Evolutionary conservation across 345 rosid genomes (phyloP), one percentile per base, ranked within the genome.

Genomic region (Hibiscus trionum): DNA sequence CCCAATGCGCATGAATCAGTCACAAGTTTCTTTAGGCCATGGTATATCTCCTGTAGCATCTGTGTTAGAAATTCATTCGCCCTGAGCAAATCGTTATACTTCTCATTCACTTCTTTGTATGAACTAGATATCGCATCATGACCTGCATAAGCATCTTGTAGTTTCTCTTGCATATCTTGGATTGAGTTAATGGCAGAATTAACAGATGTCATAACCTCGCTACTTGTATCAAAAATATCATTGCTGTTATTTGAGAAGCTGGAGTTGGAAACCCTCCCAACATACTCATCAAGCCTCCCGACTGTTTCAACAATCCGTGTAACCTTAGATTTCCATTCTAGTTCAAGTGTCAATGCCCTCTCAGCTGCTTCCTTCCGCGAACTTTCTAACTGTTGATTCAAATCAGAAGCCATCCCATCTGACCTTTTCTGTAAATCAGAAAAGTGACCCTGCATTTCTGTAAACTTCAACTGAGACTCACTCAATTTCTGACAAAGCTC

Each of bases 361-460:
- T 80, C 85, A 76, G 81, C 80, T 42, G 79, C 83, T 77, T 81
- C 89, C 81, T 75, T 77, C 84, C 76, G 85, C 78, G 82, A 76
- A 63, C 75, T 84, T 76, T 86, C 88, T 65, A 94, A 73, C 73
- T 81, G 88, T 77, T 77, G 77, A 63, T 75, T 80, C 69, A 86
- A 77, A 42, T 62, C 59, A 37, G 88, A 82, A 63, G 73, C 71
- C 72, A 69, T 77, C 76, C 86, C 82, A 63, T 82, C 81, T 46
- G 84, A 82, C 68, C 73, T 83, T 71, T 57, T 70, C 84, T 81
- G 90, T 62, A 82, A 82, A 68, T 81, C 87, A 74, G 73, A 78
- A 72, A 89, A 77, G 73, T 87, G 88, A 78, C 71, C 79, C 78
- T 90, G 88, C 82, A 93, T 81, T 65, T 78, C 85, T 17, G 66